phyloP scores from a whole-genome alignment of 306 rosid genomes.

The Biancaea sappan region DNA sequence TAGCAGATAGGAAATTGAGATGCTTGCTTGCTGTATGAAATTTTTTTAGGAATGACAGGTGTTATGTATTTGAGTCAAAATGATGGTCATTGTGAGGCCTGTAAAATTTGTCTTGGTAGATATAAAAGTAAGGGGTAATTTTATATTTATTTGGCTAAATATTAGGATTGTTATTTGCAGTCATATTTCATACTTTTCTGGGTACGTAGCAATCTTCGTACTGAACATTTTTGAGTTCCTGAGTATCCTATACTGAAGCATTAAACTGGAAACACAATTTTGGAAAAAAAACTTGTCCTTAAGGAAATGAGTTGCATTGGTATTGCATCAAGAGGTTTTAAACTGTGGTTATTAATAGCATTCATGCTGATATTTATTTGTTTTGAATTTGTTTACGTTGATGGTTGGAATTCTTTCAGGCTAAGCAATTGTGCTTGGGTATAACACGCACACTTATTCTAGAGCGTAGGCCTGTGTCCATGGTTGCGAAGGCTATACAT shows the following conservation, averaged over 20 bases:
- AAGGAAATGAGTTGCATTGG: slow-evolving; percentile 18
- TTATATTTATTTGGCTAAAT: neutral
- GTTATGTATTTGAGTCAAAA: slow-evolving; percentile 10
- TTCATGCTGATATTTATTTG: slow-evolving; percentile 6
- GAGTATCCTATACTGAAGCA: slow-evolving; percentile 12
- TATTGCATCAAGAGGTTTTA: slow-evolving; percentile 23
- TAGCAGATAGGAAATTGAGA: slow-evolving; percentile 20
- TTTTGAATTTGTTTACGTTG: slow-evolving; percentile 23
- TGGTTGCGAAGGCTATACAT: slow-evolving; percentile 80
- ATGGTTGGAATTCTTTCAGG: no score
- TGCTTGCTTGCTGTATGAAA: neutral
- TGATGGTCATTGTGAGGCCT: slow-evolving; percentile 1
- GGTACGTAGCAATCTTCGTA: slow-evolving; percentile 21
- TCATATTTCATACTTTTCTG: neutral
- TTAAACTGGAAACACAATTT: slow-evolving; percentile 21
- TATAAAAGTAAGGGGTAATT: neutral
- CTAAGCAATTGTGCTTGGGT: slow-evolving; percentile 86
- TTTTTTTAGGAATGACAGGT: slow-evolving; percentile 8
- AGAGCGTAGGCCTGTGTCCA: slow-evolving; percentile 75
- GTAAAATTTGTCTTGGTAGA: slow-evolving; percentile 21
- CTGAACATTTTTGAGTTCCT: slow-evolving; percentile 20
- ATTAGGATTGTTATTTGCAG: slow-evolving; percentile 17
- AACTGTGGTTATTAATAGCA: slow-evolving; percentile 9
- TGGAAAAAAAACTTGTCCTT: slow-evolving; percentile 12
- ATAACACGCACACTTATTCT: slow-evolving; percentile 71